Base-by-base conservation (phyloP, 2,329 filamentous ascomycete species). In the Botrytis pseudocinerea region DNA sequence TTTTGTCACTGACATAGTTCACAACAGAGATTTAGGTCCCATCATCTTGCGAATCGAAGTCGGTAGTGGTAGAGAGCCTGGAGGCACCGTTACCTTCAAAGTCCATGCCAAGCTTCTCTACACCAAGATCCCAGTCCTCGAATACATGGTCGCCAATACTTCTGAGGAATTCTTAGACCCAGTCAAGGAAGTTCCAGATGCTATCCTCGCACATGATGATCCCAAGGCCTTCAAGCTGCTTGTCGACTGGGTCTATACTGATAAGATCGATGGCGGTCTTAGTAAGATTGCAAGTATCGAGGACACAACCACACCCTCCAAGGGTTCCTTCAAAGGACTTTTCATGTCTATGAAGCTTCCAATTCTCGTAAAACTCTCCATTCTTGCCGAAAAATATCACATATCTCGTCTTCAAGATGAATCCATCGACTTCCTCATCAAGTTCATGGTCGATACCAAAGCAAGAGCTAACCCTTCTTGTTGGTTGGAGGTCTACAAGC, bases 361-460 rank as follows among this genome's bases (percentile, higher is more conserved):
- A 4, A 66, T 66, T 5, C 51, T 54, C 22, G 25, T 66, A 4
- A 66, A 66, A 6, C 64, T 66, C 8, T 66, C 46, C 1, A 54
- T 66, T 10, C 14, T 66, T 40, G 64, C 64, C 0, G 64, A 66
- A n/a, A 38, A 54, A 20, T 66, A 66, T 14, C 32, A 54, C 7
- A 40, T 66, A 25, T 8, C 46, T 0, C 32, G 64, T 32, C 64
- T 66, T 9, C 44, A 66, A 10, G 46, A 54, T 40, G 46, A 66
- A 54, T 48, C 64, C 1, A 66, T 66, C 5, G 6, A 54, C 25
- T 40, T 54, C 9, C 46, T 66, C 10, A 54, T 66, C 35, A 66
- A 66, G 9, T 66, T 66, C 35, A 66, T 66, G 64, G 10, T 54
- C 22, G 64, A 54, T n/a, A 66, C 64, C 25, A 54, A 66, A 16